Percentiles rank a stretch among this genome's conserved stretches.
phyloP scores from a whole-genome alignment of 164 flowering plant genomes.

The Berberis vulgaris region DNA sequence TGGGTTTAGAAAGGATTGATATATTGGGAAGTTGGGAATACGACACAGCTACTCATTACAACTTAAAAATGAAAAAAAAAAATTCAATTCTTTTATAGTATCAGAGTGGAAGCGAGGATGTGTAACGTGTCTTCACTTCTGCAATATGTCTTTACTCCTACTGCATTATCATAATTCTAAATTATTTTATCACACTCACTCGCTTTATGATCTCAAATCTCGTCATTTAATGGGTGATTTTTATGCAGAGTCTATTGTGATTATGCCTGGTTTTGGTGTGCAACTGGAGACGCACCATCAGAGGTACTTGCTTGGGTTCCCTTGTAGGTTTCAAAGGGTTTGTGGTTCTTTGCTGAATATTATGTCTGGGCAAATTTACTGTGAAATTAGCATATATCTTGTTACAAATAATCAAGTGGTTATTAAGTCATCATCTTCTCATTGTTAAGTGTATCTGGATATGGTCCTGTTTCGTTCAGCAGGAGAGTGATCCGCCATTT shows the following conservation, averaged over 20 bases:
- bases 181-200: neutral
- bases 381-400: neutral
- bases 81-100: no score
- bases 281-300: conserved; percentile 76
- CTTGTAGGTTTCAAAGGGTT: neutral
- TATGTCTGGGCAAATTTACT: neutral
- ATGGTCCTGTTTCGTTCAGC: conserved; percentile 18
- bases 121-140: no score
- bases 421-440: neutral
- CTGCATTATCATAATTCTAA: neutral
- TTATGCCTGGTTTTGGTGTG: conserved; percentile 79
- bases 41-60: no score
- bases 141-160: neutral
- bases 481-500: conserved; percentile 55
- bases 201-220: neutral
- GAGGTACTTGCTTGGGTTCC: conserved; percentile 38
- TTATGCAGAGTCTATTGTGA: conserved; percentile 56
- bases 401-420: neutral
- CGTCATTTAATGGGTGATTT: neutral
- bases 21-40: no score
- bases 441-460: neutral
- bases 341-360: neutral
- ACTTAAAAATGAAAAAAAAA: no score
- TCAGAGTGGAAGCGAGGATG: no score
- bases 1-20: neutral